Evolutionary conservation across 331 rosid species (phyloP).

Genomic region (Quercus phellos): DNA sequence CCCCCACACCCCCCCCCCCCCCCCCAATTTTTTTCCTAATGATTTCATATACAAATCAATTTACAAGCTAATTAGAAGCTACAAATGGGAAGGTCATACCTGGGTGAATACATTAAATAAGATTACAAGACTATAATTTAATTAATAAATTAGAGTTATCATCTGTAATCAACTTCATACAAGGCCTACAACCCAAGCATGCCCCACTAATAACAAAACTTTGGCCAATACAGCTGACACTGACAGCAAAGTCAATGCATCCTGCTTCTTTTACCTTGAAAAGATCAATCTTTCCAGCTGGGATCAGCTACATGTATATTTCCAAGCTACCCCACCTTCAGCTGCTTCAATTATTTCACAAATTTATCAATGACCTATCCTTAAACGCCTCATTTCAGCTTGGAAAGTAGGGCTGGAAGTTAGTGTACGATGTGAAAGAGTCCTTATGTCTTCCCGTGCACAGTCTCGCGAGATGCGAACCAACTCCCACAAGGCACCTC

Average conservation of each 20-base stretch:
- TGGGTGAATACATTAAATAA: constrained; percentile 2
- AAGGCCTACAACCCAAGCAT: constrained; percentile 12
- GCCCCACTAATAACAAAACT: constrained; percentile 14
- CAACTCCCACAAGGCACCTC: constrained; percentile 93
- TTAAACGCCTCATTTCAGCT: constrained; percentile 77
- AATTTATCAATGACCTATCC: constrained; percentile 40
- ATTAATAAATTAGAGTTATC: constrained; percentile 17
- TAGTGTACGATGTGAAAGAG: constrained; percentile 80
- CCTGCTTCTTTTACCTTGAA: constrained; percentile 7
- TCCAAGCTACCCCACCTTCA: constrained; percentile 1
- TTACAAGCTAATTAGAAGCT: constrained; percentile 37
- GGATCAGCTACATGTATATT: neutral
- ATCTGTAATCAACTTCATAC: constrained; percentile 16
- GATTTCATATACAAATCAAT: constrained; percentile 58
- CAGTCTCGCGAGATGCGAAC: constrained; percentile 87
- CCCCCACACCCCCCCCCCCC: too few species aligned
- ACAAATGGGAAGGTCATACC: constrained; percentile 20
- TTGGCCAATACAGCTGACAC: constrained; percentile 28
- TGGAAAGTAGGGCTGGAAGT: constrained; percentile 75
- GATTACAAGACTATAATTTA: constrained; percentile 8
- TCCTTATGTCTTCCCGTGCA: constrained; percentile 86
- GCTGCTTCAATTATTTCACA: constrained; percentile 1
- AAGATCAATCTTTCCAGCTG: constrained; percentile 14
- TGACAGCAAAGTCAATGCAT: neutral
- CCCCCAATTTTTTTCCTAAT: neutral